Conservation (phyloP, 148 eudicot species). For the Camellia japonica region DNA sequence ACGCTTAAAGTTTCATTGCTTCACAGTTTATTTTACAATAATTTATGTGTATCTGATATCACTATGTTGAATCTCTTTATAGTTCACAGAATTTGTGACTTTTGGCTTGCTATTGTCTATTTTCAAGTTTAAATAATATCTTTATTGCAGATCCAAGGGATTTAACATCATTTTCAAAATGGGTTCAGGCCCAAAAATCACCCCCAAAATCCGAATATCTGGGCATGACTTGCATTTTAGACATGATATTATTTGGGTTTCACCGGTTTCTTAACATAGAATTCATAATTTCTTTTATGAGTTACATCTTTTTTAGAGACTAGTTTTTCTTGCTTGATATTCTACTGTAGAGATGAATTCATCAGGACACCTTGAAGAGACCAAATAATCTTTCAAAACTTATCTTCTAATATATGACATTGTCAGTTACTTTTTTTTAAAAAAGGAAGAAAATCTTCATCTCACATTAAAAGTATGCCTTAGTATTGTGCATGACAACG, state of each 20-base stretch:
- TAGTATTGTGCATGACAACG: neutral
- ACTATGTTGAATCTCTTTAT: too few species aligned
- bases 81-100: neutral
- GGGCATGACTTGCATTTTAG: neutral
- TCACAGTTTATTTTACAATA: neutral
- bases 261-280: neutral
- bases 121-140: neutral
- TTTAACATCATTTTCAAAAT: too few species aligned
- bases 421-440: too few species aligned
- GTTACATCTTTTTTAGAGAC: neutral
- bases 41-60: neutral
- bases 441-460: neutral
- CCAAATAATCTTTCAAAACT: neutral
- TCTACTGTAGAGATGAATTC: neutral
- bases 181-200: neutral
- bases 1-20: neutral
- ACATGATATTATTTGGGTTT: neutral
- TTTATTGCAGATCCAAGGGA: neutral
- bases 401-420: neutral
- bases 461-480: neutral
- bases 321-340: conserved; percentile 5
- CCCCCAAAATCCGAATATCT: neutral
- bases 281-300: neutral
- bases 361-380: neutral
- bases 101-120: neutral